Base-by-base conservation (phyloP, 768 basidiomycete genomes). In the Phylloporus sp. region DNA sequence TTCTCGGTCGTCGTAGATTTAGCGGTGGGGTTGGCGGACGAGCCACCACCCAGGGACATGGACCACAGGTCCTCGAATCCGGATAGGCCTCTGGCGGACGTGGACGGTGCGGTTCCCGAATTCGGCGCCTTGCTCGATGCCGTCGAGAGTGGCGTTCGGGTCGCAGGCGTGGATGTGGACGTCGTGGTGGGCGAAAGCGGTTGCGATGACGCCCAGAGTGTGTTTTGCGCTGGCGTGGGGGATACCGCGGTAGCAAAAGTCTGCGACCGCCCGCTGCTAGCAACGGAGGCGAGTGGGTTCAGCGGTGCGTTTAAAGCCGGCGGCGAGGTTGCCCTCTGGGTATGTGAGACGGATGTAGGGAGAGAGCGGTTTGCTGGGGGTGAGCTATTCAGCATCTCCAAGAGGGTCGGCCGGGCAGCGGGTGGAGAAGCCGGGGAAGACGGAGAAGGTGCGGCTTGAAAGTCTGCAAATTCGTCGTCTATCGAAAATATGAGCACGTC, bases 61-160 rank as follows among this genome's bases (percentile, higher is more conserved):
- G 79, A 78, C 88, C 89, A 96, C 54, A 96, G 64, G 62, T 96
- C 93, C 52, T 93, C 93, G 59, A 95, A 96, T 58, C 81, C 83
- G 33, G 46, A 77, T 69, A 46, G 64, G 58, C 29, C 81, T 56
- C 58, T 75, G 62, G 58, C 41, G 7, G 68, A 48, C 18, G 72
- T 62, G 2, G 61, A 35, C 14, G 58, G 35, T n/a, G 58, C 38
- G 4, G 56, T 42, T 20, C 52, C 38, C 4, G 64, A 53, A 17
- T 38, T 17, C 6, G 54, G 38, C 8, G 49, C 26, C 37, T 51
- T 62, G 50, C 28, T 54, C 24, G 57, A 56, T n/a, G 35, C 32
- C 21, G 49, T 26, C 18, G 50, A 45, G 14, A 46, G 37, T 1
- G 53, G 34, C 22, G 52, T 22, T 27, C 51, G 57, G 9, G 52